Evolutionary conservation across 352 stramenopile genomes (phyloP), one percentile per base, ranked within the genome.

Genomic region (Pythium oligandrum): DNA sequence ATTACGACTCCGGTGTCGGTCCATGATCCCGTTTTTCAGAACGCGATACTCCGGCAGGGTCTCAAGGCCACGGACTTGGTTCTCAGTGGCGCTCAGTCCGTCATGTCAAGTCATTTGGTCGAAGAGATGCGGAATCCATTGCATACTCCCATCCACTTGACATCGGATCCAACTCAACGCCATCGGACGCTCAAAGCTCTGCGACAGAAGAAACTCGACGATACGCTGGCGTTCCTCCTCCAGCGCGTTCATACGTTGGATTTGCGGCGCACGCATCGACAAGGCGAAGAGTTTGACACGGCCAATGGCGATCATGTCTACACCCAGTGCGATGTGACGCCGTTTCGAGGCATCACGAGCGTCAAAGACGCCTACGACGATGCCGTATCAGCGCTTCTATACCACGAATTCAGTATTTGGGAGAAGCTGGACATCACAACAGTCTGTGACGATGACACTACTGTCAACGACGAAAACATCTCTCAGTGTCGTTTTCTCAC

Each of bases 71-170:
- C 12, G 38, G 7, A 42, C 7, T 12, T 42, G 12, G 7, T 12
- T 12, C 7, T 12, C 38, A 42, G 7, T 8, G 38, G 38, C 7
- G 38, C 38, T 8, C 38, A 42, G 38, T 42, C 38, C 38, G 7
- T 42, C 38, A 42, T 42, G 7, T 8, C 38, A 12, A 8, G 12
- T 42, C 38, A 42, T 42, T 12, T 42, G 7, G 38, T 42, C 17
- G 17, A 26, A 26, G 17, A 26, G 17, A 26, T 26, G 17, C 17
- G 17, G 17, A 26, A 42, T 42, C 38, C 38, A 12, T 12, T 42
- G 7, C 7, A 42, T 8, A 51, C 17, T 8, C 40, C 45, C 53
- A 53, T 53, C 38, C 52, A 58, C 43, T 34, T 58, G 33, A 33
- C 42, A 3, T 11, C 33, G 11, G 53, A 59, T 12, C 7, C 30